Base-by-base conservation (phyloP, 2,329 filamentous ascomycete species). In the Fragosphaeria purpurea region DNA sequence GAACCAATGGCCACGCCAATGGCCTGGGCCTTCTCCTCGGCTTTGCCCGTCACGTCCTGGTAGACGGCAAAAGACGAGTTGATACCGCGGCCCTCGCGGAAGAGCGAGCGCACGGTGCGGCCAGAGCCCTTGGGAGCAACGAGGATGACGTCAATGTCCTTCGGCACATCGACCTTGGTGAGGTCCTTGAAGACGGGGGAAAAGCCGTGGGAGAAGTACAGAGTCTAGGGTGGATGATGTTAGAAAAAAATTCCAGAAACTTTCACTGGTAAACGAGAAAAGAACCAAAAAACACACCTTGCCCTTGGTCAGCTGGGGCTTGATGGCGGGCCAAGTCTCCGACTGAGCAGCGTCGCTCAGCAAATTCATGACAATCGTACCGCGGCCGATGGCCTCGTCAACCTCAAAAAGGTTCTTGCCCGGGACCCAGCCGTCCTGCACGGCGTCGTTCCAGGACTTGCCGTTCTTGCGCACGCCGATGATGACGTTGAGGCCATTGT, bases 161-260 rank as follows among this genome's bases (percentile, higher is more conserved):
- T 81, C 73, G 93, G 93, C 57, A 96, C 88, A 57, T 98, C 93
- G 69, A 98, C 93, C 75, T 96, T 95, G 81, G 93, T 98, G 69
- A 93, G 84, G 71, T 95, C 85, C 81, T 96, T 96, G 88, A 98
- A 98, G 74, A 98, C 90, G 69, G 93, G 93, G 57, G 93, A 97
- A 87, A 98, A 98, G 67, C 93, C 93, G 83, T 98, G 93, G 62
- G 93, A 97, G 83, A 98, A 98, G 86, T 98, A 98, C 63, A 98
- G 88, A 55, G 93, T 98, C 91, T 93, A 37, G 35, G 35, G 35
- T 37, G 7, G 7, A 37, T 37, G 35, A 7, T 37, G 7, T 37
- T 37, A 37, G 11, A 37, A 37, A 37, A 37, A 37, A 37, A 37
- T 11, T 37, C 4, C 7, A 37, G 4, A 37, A 37, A 37, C 7